Conservation (phyloP, 2,329 filamentous ascomycete genomes). For the Achaetomium macrosporum region DNA sequence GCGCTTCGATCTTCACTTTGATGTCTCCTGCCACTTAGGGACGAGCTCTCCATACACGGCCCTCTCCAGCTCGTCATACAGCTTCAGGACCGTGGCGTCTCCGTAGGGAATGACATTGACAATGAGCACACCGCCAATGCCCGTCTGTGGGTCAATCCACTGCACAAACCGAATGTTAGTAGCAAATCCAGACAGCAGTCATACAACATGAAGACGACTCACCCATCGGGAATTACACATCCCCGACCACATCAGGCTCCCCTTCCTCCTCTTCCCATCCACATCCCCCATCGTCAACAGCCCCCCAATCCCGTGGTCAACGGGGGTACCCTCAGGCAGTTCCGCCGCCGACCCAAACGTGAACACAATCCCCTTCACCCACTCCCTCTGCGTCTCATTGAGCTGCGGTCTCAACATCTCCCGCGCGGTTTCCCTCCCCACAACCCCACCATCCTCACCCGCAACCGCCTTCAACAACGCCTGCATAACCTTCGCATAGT, state of each 20-base stretch:
- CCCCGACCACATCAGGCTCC: conserved; percentile 41
- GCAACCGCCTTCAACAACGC: conserved; percentile 27
- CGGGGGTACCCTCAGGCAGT: conserved; percentile 28
- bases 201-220: conserved; percentile 19
- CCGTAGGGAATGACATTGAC: conserved; percentile 35
- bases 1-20: not conserved
- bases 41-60: conserved; percentile 32
- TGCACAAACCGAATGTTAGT: conserved; percentile 4
- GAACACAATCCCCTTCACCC: conserved; percentile 20
- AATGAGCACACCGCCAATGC: conserved; percentile 37
- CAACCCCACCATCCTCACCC: conserved; percentile 23
- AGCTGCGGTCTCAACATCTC: conserved; percentile 40
- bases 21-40: not conserved
- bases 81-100: conserved; percentile 31
- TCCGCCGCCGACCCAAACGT: conserved; percentile 31
- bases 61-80: conserved; percentile 37
- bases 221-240: conserved; percentile 39
- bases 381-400: conserved; percentile 26
- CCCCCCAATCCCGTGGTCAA: conserved; percentile 37
- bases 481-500: conserved; percentile 35
- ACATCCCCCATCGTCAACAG: conserved; percentile 36
- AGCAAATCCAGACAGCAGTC: not conserved
- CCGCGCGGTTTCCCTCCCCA: conserved; percentile 28
- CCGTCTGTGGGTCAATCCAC: conserved; percentile 31
- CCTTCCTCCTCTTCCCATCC: conserved; percentile 35